Evolutionary conservation across 2,329 filamentous ascomycete species (phyloP).

Genomic region (Fusarium sp.): DNA sequence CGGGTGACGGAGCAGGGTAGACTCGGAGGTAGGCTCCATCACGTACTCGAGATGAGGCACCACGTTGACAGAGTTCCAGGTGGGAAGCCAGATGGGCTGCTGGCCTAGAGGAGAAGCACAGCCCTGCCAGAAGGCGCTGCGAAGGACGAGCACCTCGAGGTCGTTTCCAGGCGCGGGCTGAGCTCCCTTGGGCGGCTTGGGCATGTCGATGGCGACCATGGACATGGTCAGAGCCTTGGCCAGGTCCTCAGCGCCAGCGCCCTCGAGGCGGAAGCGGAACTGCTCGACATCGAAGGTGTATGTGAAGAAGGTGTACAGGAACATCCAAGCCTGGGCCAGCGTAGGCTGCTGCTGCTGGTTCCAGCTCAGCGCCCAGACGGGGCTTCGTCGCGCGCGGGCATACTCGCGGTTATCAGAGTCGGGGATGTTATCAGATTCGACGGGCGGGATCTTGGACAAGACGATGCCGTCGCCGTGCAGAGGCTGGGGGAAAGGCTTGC

Average conservation of each 20-base stretch:
- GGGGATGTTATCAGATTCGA: constrained; percentile 40
- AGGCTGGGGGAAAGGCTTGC: constrained; percentile 34
- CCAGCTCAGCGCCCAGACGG: constrained; percentile 57
- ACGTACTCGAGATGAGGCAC: constrained; percentile 52
- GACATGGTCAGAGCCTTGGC: constrained; percentile 52
- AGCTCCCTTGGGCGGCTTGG: constrained; percentile 48
- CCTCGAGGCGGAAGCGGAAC: constrained; percentile 40
- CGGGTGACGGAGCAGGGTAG: constrained; percentile 66
- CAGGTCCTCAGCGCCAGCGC: constrained; percentile 29
- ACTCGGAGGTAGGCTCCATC: constrained; percentile 47
- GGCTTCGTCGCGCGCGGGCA: constrained; percentile 61
- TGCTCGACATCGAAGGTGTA: constrained; percentile 38
- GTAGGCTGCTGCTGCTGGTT: constrained; percentile 50
- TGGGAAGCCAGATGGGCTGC: constrained; percentile 67
- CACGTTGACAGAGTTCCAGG: constrained; percentile 51
- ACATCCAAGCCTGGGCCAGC: constrained; percentile 60
- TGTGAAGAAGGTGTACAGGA: constrained; percentile 60
- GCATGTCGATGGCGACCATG: constrained; percentile 56
- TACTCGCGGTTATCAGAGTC: constrained; percentile 56
- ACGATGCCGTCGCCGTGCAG: constrained; percentile 37
- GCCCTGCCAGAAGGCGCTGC: constrained; percentile 72
- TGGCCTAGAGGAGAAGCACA: constrained; percentile 72
- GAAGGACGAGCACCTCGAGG: constrained; percentile 56
- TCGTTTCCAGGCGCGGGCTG: constrained; percentile 43
- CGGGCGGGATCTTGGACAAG: constrained; percentile 33